These are phyloP conservation scores for Inga laurina DNA, from an alignment of 306 rosid species.

Conservation along the genomic window DNA sequence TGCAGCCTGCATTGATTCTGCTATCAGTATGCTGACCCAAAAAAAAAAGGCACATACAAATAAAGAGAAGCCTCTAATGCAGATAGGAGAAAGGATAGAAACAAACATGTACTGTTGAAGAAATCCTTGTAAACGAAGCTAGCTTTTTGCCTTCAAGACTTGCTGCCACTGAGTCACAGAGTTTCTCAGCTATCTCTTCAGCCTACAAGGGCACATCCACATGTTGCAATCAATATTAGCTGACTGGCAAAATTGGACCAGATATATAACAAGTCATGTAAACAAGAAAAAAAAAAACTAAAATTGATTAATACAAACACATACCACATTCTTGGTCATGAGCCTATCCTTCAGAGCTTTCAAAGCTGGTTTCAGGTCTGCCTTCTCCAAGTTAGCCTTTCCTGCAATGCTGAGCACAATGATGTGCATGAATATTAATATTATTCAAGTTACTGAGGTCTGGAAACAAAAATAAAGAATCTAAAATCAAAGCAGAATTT, in stretches of 20 bases:
- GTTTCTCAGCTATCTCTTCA: conserved; percentile 98
- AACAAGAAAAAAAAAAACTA: background rate
- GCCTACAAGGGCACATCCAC: conserved; percentile 53
- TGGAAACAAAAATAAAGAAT: conserved; percentile 12
- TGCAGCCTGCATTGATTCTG: conserved; percentile 57
- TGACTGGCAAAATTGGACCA: conserved; percentile 1
- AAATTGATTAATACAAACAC: conserved; percentile 26
- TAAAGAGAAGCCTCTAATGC: background rate
- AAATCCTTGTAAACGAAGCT: conserved; percentile 88
- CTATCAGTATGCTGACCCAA: conserved; percentile 11
- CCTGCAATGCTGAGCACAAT: conserved; percentile 82
- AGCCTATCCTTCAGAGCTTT: conserved; percentile 95
- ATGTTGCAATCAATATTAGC: conserved; percentile 32
- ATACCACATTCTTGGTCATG: conserved; percentile 99
- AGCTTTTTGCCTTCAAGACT: conserved; percentile 97
- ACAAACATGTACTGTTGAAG: conserved; percentile 95
- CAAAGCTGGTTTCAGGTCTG: conserved; percentile 94
- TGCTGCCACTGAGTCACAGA: conserved; percentile 96
- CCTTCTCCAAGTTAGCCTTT: conserved; percentile 88
- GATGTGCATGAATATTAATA: conserved; percentile 19
- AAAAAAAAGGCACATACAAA: background rate
- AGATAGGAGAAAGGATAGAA: conserved; percentile 16
- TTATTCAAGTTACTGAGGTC: conserved; percentile 5
- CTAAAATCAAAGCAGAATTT: background rate
- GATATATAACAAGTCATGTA: conserved; percentile 1